Base-by-base conservation (phyloP, 192 early-diverging fungal genomes). In the Entophlyctis luteolus region DNA sequence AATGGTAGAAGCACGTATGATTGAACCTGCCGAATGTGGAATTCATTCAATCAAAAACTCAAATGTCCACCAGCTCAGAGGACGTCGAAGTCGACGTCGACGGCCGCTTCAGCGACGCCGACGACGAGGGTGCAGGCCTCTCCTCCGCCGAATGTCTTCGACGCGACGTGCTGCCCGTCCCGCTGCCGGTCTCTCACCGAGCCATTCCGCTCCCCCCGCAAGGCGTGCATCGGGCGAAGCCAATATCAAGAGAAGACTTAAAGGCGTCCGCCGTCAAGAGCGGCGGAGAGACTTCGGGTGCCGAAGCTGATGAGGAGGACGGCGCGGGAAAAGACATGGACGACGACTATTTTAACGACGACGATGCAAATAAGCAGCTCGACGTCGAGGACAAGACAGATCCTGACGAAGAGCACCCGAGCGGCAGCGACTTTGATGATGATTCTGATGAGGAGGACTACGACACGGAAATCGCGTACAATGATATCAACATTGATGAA, bases 381-480 rank as follows among this genome's bases (percentile, higher is more conserved):
- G n/a, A n/a, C n/a, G n/a, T n/a, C n/a, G n/a, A n/a, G n/a, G n/a
- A n/a, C n/a, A n/a, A n/a, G n/a, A n/a, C n/a, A n/a, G n/a, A 23
- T 35, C 33, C 32, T 27, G 55, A 57, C 16, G 55, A 57, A 35
- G 55, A 57, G 2, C n/a, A n/a, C n/a, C n/a, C n/a, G n/a, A n/a
- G n/a, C n/a, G 55, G 55, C 58, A n/a, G 18, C 16, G 22, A 56
- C 33, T 10, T n/a, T 23, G 50, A 53, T 23, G 31, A 34, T 32
- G 55, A 34, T 22, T 14, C 6, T 8, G 58, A 60, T 29, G 86
- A 90, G 35, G 72, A 77, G 27, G 82, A 77, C 46, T 84, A 89
- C 33, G 89, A 86, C 59, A 82, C 86, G n/a, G n/a, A n/a, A n/a
- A n/a, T n/a, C n/a, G n/a, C n/a, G n/a, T n/a, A n/a, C n/a, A n/a